phyloP scores from a whole-genome alignment of 805 yeast genomes.

The Yarrowia hollandica region DNA sequence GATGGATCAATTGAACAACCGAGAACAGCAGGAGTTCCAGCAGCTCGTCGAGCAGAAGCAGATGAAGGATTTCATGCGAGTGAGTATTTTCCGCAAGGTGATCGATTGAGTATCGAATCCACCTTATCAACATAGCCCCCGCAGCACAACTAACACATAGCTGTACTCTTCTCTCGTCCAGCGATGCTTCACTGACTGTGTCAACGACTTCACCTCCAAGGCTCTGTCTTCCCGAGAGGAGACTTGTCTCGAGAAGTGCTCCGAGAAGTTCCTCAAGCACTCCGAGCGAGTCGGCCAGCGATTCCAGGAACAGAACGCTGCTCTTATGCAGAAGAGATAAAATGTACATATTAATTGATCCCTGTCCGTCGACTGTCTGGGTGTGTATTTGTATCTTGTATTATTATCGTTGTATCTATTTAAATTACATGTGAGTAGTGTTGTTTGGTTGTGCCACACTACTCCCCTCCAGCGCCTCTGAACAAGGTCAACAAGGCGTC shows the following conservation, averaged over 20 bases:
- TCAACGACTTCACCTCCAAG: conserved; percentile 95
- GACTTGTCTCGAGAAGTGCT: conserved; percentile 83
- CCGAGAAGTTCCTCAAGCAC: conserved; percentile 97
- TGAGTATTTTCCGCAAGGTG: conserved; percentile 43
- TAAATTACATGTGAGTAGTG: no score
- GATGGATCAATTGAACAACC: conserved; percentile 93
- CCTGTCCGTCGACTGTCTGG: no score
- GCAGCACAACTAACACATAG: conserved; percentile 33
- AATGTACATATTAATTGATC: conserved; percentile 22
- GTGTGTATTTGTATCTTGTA: no score
- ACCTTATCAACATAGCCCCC: no score
- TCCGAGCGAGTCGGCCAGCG: conserved; percentile 97
- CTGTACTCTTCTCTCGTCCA: conserved; percentile 91
- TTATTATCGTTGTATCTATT: no score
- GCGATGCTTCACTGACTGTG: conserved; percentile 97
- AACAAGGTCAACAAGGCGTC: conserved; percentile 53
- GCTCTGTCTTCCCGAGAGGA: conserved; percentile 82
- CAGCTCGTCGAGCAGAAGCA: conserved; percentile 95
- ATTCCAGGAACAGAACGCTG: conserved; percentile 90
- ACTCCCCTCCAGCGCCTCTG: conserved; percentile 49
- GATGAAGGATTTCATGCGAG: conserved; percentile 98
- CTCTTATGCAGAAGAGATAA: conserved; percentile 28
- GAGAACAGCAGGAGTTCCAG: conserved; percentile 96
- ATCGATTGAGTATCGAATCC: no score
- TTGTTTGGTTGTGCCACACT: no score